Percentiles rank a stretch among this genome's conserved stretches.
These are phyloP conservation scores for Dendryphion nanum DNA, from an alignment of 2,329 filamentous ascomycete species.

Conservation along the genomic window DNA sequence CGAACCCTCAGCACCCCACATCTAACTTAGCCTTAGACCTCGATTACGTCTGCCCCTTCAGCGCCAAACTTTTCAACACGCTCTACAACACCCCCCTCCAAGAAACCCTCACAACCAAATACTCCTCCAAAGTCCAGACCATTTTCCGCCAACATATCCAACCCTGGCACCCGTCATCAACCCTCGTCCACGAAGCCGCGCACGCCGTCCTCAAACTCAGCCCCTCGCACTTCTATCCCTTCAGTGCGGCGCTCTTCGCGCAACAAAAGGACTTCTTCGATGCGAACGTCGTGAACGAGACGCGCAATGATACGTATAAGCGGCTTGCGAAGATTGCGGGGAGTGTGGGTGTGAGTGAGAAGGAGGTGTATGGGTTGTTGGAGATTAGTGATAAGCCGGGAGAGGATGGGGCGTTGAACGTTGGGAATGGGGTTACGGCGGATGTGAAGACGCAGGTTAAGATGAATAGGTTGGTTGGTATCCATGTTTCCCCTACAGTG, in stretches of 20 bases:
- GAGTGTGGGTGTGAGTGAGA: slow-evolving; percentile 67
- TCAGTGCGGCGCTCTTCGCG: slow-evolving; percentile 67
- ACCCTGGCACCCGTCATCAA: slow-evolving; percentile 86
- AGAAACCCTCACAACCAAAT: slow-evolving; percentile 64
- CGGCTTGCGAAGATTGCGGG: slow-evolving; percentile 73
- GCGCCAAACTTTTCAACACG: slow-evolving; percentile 73
- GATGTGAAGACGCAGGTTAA: slow-evolving; percentile 84
- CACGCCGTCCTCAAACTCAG: slow-evolving; percentile 73
- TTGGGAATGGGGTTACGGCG: slow-evolving; percentile 77
- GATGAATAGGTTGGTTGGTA: slow-evolving; percentile 72
- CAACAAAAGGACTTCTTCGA: slow-evolving; percentile 81
- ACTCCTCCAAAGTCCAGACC: slow-evolving; percentile 63
- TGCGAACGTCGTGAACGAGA: slow-evolving; percentile 77
- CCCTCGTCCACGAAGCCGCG: slow-evolving; percentile 72
- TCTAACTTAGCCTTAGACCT: slow-evolving; percentile 58
- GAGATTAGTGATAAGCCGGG: slow-evolving; percentile 66
- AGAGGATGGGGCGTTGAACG: slow-evolving; percentile 68
- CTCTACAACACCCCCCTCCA: slow-evolving; percentile 62
- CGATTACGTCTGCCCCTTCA: slow-evolving; percentile 88
- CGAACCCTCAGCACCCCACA: background rate
- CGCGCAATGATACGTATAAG: slow-evolving; percentile 78
- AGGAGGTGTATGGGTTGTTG: slow-evolving; percentile 67
- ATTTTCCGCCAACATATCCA: slow-evolving; percentile 91
- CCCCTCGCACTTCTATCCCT: slow-evolving; percentile 75
- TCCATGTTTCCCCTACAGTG: slow-evolving; percentile 90